Evolutionary conservation across 2,329 filamentous ascomycete species (phyloP), one percentile per base, ranked within the genome.

Genomic region (Aspergillus thermomutatus): DNA sequence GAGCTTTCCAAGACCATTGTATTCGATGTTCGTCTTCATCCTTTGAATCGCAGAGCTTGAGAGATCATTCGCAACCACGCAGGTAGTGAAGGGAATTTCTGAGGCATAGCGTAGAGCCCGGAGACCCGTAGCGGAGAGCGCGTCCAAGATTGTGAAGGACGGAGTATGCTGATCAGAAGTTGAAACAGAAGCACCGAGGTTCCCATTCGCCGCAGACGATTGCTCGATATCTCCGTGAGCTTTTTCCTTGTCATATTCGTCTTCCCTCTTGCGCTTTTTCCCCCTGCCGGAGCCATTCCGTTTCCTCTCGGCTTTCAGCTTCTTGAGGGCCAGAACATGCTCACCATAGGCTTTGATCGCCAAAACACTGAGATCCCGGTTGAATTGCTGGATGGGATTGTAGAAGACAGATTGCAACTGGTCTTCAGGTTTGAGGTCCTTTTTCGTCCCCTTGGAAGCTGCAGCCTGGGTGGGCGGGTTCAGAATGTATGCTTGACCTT

Each of bases 311-410:
- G 72, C 74, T 63, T 80, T 83, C 63, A 79, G 78, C 65, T 80
- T 79, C 70, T 80, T 83, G 60, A 82, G 76, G 19, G 86, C 69
- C 4, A 83, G 65, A 31, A 75, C 67, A 67, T 91, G 86, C 64
- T 94, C 87, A 1, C 90, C 91, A 72, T 93, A 96, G 0, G 90
- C 89, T 69, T 90, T 91, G 73, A 99, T 96, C 0, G 91, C 91
- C 14, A 99, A 82, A 26, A 97, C 91, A 59, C 91, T 97, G 63
- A 99, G 77, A 71, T 99, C 94, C 49, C 95, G 89, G 75, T 99
- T 99, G 81, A 97, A 99, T 72, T 99, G 94, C 72, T 99, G 94
- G 54, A 99, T 97, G 0, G 94, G 93, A 67, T 99, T 99, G 82
- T 99, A 99, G 71, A 99, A 99, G 55, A 99, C 95, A 34, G 81